Percentiles rank a stretch among this genome's conserved stretches.
These are phyloP conservation scores for Centella asiatica DNA, from an alignment of 129 eudicot genomes.

Conservation along the genomic window DNA sequence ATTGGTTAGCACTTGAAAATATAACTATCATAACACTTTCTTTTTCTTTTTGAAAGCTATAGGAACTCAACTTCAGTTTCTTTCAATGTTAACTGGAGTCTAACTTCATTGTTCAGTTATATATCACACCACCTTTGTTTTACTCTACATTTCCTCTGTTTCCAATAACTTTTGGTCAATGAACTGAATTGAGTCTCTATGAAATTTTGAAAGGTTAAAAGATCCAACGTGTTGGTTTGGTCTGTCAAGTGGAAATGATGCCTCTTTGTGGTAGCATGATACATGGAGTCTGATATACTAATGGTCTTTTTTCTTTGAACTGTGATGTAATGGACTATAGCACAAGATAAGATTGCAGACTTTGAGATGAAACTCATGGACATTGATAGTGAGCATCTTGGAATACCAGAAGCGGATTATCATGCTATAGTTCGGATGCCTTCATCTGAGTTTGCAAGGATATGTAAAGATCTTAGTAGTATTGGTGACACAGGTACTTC, in stretches of 20 bases:
- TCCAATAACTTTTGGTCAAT: too few relatives aligned
- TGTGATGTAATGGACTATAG: conserved; percentile 27
- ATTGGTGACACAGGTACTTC: conserved; percentile 85
- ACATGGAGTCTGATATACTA: conserved; percentile 3
- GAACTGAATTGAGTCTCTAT: too few relatives aligned
- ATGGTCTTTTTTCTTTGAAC: not conserved
- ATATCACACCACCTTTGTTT: too few relatives aligned
- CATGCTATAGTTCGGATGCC: conserved; percentile 94
- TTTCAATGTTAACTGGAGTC: too few relatives aligned
- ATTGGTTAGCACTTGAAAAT: too few relatives aligned
- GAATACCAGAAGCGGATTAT: conserved; percentile 87
- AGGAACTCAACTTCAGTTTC: too few relatives aligned
- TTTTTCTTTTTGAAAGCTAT: too few relatives aligned
- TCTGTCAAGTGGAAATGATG: not conserved
- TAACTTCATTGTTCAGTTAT: too few relatives aligned
- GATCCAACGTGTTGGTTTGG: too few relatives aligned
- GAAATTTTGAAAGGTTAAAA: too few relatives aligned
- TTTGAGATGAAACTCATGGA: conserved; percentile 98
- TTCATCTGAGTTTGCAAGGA: conserved; percentile 80
- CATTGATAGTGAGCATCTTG: conserved; percentile 94
- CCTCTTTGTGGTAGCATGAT: not conserved
- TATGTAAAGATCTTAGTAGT: conserved; percentile 93
- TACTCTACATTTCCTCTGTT: too few relatives aligned
- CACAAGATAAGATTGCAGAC: conserved; percentile 92
- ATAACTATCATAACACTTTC: too few relatives aligned